Evolutionary conservation across 805 yeast species (phyloP).

Genomic region (Ogataea trehalophila): DNA sequence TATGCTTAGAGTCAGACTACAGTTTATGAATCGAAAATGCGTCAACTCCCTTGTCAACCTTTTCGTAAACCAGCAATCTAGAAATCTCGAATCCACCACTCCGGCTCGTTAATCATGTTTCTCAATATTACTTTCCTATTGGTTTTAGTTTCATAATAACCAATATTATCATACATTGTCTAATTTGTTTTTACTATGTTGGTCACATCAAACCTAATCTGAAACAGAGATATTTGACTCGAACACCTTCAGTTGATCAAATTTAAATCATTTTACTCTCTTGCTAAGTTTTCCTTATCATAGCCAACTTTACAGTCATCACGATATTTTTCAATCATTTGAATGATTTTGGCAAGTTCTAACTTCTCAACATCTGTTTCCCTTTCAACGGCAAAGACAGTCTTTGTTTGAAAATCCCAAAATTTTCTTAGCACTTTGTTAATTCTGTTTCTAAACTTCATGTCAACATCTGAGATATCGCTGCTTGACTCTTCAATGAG

Average conservation of each 20-base stretch:
- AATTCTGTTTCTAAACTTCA: slow-evolving; percentile 37
- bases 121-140: too few relatives aligned
- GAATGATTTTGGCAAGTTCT: slow-evolving; percentile 29
- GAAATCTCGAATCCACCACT: too few relatives aligned
- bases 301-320: neutral
- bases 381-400: slow-evolving; percentile 43
- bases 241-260: neutral
- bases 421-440: slow-evolving; percentile 44
- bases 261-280: neutral
- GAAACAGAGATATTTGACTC: too few relatives aligned
- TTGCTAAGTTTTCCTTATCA: neutral
- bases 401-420: slow-evolving; percentile 43
- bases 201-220: too few relatives aligned
- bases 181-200: too few relatives aligned
- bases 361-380: slow-evolving; percentile 27
- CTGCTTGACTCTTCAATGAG: slow-evolving; percentile 20
- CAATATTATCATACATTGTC: too few relatives aligned
- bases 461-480: slow-evolving; percentile 29
- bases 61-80: too few relatives aligned
- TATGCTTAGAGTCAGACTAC: too few relatives aligned
- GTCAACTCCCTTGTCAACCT: too few relatives aligned
- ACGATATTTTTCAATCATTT: slow-evolving; percentile 9
- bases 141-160: too few relatives aligned
- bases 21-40: too few relatives aligned
- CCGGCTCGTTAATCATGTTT: too few relatives aligned